Conservation (phyloP, 257 asterid species). For the Lantana camara region DNA sequence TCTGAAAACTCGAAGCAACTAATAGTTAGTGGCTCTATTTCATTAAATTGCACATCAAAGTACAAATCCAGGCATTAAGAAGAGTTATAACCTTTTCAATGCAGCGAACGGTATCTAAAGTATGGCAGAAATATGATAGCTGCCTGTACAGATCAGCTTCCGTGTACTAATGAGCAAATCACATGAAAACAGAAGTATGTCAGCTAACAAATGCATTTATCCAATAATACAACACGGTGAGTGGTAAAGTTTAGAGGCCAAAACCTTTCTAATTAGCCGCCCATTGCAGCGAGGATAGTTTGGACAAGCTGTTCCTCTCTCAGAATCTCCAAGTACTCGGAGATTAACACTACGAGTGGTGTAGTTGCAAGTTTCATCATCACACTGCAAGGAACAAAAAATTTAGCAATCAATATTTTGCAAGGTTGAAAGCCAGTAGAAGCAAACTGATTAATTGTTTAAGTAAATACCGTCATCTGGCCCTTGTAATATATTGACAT, state of each 20-base stretch:
- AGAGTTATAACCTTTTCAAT: constrained; percentile 59
- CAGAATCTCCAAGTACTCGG: constrained; percentile 73
- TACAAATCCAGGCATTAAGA: not conserved
- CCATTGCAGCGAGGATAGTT: constrained; percentile 91
- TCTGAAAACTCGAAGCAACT: constrained; percentile 39
- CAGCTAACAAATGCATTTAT: constrained; percentile 17
- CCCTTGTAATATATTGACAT: constrained; percentile 76
- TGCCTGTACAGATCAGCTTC: constrained; percentile 93
- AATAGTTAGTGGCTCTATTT: not conserved
- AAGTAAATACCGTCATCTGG: constrained; percentile 74
- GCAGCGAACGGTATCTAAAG: constrained; percentile 75
- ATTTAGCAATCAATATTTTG: constrained; percentile 12
- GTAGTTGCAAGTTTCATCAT: constrained; percentile 93
- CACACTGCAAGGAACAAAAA: constrained; percentile 59
- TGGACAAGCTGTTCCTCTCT: constrained; percentile 91
- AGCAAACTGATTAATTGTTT: constrained; percentile 23
- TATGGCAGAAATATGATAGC: constrained; percentile 77
- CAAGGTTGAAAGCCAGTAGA: constrained; percentile 24
- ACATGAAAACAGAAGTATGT: constrained; percentile 7
- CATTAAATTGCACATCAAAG: not conserved
- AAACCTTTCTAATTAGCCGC: constrained; percentile 76
- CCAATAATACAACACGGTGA: not conserved
- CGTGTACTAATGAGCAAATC: constrained; percentile 54
- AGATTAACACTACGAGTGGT: constrained; percentile 75
- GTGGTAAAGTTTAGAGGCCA: constrained; percentile 10